Conservation (phyloP, 371 early-diverging fungal genomes). For the Zychaea mexicana region DNA sequence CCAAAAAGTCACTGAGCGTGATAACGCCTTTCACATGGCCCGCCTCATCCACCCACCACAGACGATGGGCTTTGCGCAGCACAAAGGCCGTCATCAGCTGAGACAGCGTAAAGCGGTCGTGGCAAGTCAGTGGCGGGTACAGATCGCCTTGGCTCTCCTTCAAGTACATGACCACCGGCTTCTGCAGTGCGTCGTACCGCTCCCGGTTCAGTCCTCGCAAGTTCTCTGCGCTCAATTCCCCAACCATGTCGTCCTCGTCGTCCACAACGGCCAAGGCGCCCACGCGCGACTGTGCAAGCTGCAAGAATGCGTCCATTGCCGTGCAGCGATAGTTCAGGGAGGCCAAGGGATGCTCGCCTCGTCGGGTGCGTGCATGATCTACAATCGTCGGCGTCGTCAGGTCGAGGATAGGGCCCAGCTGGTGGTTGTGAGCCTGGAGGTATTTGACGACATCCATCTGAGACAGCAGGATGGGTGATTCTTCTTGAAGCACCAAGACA, state of each 20-base stretch:
- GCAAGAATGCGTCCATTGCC: slow-evolving; percentile 56
- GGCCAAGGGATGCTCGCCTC: neutral
- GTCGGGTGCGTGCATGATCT: slow-evolving; percentile 14
- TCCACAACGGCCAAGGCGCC: slow-evolving; percentile 58
- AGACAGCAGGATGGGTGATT: slow-evolving; percentile 48
- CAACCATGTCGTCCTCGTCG: slow-evolving; percentile 52
- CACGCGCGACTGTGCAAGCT: slow-evolving; percentile 43
- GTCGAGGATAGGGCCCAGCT: slow-evolving; percentile 58
- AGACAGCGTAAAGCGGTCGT: slow-evolving; percentile 55
- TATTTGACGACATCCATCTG: slow-evolving; percentile 65
- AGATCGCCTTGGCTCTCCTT: slow-evolving; percentile 50
- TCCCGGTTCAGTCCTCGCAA: slow-evolving; percentile 60
- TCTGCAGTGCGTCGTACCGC: slow-evolving; percentile 45
- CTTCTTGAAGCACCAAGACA: slow-evolving; percentile 46
- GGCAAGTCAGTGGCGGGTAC: slow-evolving; percentile 55
- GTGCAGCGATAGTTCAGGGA: slow-evolving; percentile 47
- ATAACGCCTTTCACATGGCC: slow-evolving; percentile 59
- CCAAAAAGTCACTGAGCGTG: slow-evolving; percentile 23
- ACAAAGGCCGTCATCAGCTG: slow-evolving; percentile 61
- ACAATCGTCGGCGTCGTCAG: slow-evolving; percentile 36
- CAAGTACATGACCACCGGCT: slow-evolving; percentile 46
- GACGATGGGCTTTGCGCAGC: slow-evolving; percentile 51
- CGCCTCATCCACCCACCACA: slow-evolving; percentile 60
- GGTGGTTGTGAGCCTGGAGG: slow-evolving; percentile 58
- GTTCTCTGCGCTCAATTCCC: slow-evolving; percentile 64